Evolutionary conservation across 73 alveolate genomes (phyloP), one percentile per base, ranked within the genome.

Genomic region (Tetrahymena malaccensis): DNA sequence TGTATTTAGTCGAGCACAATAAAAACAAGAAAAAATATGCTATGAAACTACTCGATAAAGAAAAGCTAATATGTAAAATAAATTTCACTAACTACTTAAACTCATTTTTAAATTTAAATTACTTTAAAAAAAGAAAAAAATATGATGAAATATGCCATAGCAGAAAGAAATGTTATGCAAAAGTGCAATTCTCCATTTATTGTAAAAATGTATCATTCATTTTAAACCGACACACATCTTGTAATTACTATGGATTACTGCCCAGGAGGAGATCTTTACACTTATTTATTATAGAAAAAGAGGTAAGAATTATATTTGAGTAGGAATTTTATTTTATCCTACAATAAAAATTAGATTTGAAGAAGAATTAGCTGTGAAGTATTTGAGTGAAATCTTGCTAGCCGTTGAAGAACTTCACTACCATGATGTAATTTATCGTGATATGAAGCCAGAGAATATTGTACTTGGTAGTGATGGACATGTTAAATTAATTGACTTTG

Each of bases 401-500:
- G 99, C 99, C 0, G 93, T 98, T 19, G 99, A 98, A 95, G 98
- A 97, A 93, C 96, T 98, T 37, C 99, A 98, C 94, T 94, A 97
- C 96, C 95, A 97, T 96, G 99, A 98, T 95, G 98, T 98, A 27
- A 98, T 98, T 25, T 98, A 97, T 95, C 55, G 99, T 27, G 99
- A 98, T 94, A 96, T 98, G 94, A 98, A 98, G 93, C 99, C 99
- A 8, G 99, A 98, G 94, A 98, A 98, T 95, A 98, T 98, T 10
- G 99, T 98, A 40, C 94, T 98, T 19, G 99, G 98, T 94, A 96
- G 50, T 43, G 99, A 98, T 40, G 99, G 99, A 13, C 99, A 98
- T 97, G 98, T 98, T 16, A 94, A 96, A 95, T 97, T 98, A 83
- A 98, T 99, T 55, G 99, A 98, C 94, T 98, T 98, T 96, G 99